Evolutionary conservation across 169 alveolate species (phyloP), one percentile per base, ranked within the genome.

Genomic region (Babesia bovis): DNA sequence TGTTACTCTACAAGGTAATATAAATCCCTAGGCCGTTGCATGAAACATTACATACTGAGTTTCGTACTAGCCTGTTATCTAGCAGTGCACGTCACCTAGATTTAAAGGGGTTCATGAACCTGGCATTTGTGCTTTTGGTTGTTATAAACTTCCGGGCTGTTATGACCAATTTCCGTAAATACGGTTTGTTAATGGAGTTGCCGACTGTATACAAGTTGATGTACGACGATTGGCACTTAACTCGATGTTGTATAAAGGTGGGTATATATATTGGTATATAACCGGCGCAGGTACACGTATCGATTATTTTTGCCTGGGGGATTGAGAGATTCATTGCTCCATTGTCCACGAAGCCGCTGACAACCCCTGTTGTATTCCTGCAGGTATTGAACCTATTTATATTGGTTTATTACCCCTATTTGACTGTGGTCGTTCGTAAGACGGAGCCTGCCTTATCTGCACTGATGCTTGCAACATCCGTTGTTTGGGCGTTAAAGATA

Each of bases 401-500:
- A 60, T 84, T 92, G 30, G 82, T 93, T 47, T 49, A 84, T 58
- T 70, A 89, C 50, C 96, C 96, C 19, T 93, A 85, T 58, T 85
- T 84, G 58, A 92, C 96, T 0, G 95, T 93, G 33, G 68, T 77
- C 21, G 66, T 65, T 26, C 83, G 70, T 45, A 84, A 86, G 44
- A 83, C 95, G n/a, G 90, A 92, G 17, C 96, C 96, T 21, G 85
- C 90, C 9, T 42, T 89, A 5, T 85, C 96, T 17, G 82, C 95
- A 4, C 51, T 92, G 56, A 83, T 88, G 81, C 89, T 92, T 65
- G 83, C 90, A 28, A 85, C 89, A 21, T 92, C 97, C n/a, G 89
- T 92, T 45, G 94, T 93, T 2, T 93, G 97, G 96, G 90, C 91
- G 52, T 85, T 92, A 32, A 92, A 93, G 63, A 76, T 88, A 38